Base-by-base conservation (phyloP, 257 asterid genomes). In the Nicotiana sylvestris region DNA sequence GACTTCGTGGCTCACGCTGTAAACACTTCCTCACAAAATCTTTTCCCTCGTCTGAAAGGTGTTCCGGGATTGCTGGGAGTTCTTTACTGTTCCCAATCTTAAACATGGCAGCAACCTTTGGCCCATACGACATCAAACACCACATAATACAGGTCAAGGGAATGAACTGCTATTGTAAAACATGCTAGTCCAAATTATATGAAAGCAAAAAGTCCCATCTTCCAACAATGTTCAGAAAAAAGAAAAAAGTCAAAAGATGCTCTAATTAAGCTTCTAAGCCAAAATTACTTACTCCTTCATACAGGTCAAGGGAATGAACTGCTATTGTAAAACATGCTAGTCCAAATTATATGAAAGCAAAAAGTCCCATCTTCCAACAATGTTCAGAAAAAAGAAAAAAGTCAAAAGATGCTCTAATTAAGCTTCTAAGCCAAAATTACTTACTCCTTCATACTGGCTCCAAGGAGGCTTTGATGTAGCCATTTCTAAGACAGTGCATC, bases 361-460 rank as follows among this genome's bases (percentile, higher is more conserved):
- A 25, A 29, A 2, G 35, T 4, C 27, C 80, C 46, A 15, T 51
- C 80, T 51, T 27, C 80, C 80, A 76, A 29, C 80, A 76, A 76
- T 15, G 64, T 76, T 51, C 64, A 76, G 64, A 3, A 16, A 29
- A 68, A 68, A n/a, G 9, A 8, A 7, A 25, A 72, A 46, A 53
- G 51, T 32, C 33, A 15, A 51, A 39, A 7, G 64, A 76, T 51
- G 80, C 64, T 76, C 16, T 51, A 27, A 51, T 43, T 27, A 74
- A 27, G 80, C 27, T 76, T 9, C 64, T 15, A 76, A 25, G 43
- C 29, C 43, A 76, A 76, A 76, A 76, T 76, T 78, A 88, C 98
- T 51, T 21, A 96, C 99, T 93, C 99, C 98, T 93, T 94, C 98
- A 86, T 94, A 96, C 87, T 96, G 98, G 89, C 96, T 93, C 98